phyloP scores from a whole-genome alignment of 2,329 filamentous ascomycete species.

The Diaporthe amygdali region DNA sequence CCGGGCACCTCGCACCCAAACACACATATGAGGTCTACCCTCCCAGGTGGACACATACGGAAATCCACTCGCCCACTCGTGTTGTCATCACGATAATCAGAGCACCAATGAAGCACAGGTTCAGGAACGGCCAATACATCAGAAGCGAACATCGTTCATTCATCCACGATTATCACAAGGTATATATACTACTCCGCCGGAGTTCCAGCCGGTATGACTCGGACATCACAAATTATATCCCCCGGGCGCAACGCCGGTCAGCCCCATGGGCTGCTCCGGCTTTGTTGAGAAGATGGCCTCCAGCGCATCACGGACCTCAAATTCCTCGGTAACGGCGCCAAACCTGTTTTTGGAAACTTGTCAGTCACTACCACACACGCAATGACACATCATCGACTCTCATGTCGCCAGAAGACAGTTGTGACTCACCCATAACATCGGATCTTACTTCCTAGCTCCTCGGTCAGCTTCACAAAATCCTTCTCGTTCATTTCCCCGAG shows the following conservation, averaged over 20 bases:
- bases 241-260: not conserved
- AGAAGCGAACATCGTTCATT: not conserved
- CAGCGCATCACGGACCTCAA: constrained; percentile 78
- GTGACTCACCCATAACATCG: constrained; percentile 85
- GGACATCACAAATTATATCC: not conserved
- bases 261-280: constrained; percentile 35
- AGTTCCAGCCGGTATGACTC: no score
- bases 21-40: no score
- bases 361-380: not conserved
- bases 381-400: not conserved
- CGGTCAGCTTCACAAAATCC: constrained; percentile 75
- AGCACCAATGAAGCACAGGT: not conserved
- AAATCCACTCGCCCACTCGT: no score
- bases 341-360: constrained; percentile 47
- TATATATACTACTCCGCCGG: not conserved
- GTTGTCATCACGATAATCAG: no score
- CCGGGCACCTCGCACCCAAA: no score
- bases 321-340: constrained; percentile 68
- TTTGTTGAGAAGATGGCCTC: constrained; percentile 71
- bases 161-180: not conserved
- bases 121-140: not conserved
- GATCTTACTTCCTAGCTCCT: constrained; percentile 79
- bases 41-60: no score
- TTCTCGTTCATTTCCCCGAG: constrained; percentile 67
- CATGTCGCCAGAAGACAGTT: not conserved